Evolutionary conservation across 805 yeast genomes (phyloP).

Genomic region (Sporopachydermia lactativora): DNA sequence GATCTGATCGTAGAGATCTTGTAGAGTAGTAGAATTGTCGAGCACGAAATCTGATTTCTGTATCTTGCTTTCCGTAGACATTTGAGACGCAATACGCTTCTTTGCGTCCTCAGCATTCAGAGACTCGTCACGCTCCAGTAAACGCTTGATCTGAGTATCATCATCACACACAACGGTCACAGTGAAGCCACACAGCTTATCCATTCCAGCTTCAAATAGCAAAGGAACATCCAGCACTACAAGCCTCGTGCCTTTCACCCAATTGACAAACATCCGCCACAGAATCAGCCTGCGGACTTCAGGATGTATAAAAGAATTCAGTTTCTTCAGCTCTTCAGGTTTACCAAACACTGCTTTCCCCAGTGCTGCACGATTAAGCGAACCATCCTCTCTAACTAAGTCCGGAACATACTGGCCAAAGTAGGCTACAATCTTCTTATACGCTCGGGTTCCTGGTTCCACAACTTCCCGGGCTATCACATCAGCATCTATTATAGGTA

Average conservation of each 20-base stretch:
- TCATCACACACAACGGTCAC: slow-evolving; percentile 53
- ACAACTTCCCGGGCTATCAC: slow-evolving; percentile 76
- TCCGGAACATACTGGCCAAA: slow-evolving; percentile 44
- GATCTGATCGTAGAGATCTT: slow-evolving; percentile 28
- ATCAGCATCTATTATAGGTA: slow-evolving; percentile 81
- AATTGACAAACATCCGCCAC: slow-evolving; percentile 40
- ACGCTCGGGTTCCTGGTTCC: slow-evolving; percentile 64
- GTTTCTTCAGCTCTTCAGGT: slow-evolving; percentile 35
- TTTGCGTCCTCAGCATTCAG: slow-evolving; percentile 51
- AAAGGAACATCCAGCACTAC: slow-evolving; percentile 85
- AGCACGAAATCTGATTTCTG: slow-evolving; percentile 50
- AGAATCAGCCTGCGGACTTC: slow-evolving; percentile 41
- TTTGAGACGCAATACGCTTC: slow-evolving; percentile 64
- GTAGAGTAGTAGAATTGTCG: slow-evolving; percentile 39
- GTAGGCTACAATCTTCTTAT: slow-evolving; percentile 43
- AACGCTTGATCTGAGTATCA: slow-evolving; percentile 46
- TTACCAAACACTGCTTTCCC: slow-evolving; percentile 72
- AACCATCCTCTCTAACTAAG: slow-evolving; percentile 26
- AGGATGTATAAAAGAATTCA: slow-evolving; percentile 80
- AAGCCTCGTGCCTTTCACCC: slow-evolving; percentile 29
- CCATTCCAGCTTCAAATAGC: slow-evolving; percentile 66
- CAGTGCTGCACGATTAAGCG: slow-evolving; percentile 56
- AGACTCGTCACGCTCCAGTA: slow-evolving; percentile 53
- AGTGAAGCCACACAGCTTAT: slow-evolving; percentile 54
- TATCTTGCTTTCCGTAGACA: slow-evolving; percentile 46